Conservation (phyloP, 495 filamentous ascomycete genomes). For the Aspergillus asperescens region DNA sequence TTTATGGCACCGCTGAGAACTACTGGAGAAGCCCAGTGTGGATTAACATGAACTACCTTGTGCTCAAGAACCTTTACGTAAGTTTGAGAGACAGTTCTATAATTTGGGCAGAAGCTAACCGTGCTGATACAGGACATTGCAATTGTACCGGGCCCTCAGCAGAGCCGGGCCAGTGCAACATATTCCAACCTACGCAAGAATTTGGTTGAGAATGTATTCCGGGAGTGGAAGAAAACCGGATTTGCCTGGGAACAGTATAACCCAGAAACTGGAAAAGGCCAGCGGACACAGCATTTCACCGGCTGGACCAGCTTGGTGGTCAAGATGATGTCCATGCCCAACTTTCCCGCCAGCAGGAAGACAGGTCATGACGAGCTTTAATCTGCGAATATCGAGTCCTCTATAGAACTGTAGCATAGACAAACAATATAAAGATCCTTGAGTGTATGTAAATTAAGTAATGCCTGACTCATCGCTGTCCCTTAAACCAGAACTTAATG, state of each 20-base stretch:
- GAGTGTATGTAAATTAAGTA: constrained; percentile 7
- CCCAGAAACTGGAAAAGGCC: constrained; percentile 83
- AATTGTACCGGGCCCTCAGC: constrained; percentile 58
- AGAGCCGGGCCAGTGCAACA: constrained; percentile 61
- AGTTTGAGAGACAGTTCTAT: constrained; percentile 26
- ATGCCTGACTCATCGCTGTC: constrained; percentile 11
- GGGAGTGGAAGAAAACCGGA: constrained; percentile 81
- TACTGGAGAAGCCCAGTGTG: constrained; percentile 96
- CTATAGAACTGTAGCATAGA: constrained; percentile 21
- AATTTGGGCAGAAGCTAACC: constrained; percentile 15
- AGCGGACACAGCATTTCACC: constrained; percentile 95
- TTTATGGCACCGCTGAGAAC: constrained; percentile 88
- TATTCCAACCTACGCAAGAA: constrained; percentile 76
- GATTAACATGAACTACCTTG: constrained; percentile 97
- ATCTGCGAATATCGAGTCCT: constrained; percentile 11
- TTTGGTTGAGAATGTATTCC: constrained; percentile 82
- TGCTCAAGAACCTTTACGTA: constrained; percentile 76
- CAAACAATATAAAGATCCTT: constrained; percentile 6
- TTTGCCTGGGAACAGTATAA: constrained; percentile 99
- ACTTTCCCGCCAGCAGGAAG: constrained; percentile 33
- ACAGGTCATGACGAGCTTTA: constrained; percentile 42
- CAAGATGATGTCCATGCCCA: constrained; percentile 92
- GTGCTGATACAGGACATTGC: constrained; percentile 34
- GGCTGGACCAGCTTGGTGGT: constrained; percentile 98
- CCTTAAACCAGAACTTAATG: constrained; percentile 14